Conservation (phyloP, 2,329 filamentous ascomycete species). For the Chaetomiaceae sp. region DNA sequence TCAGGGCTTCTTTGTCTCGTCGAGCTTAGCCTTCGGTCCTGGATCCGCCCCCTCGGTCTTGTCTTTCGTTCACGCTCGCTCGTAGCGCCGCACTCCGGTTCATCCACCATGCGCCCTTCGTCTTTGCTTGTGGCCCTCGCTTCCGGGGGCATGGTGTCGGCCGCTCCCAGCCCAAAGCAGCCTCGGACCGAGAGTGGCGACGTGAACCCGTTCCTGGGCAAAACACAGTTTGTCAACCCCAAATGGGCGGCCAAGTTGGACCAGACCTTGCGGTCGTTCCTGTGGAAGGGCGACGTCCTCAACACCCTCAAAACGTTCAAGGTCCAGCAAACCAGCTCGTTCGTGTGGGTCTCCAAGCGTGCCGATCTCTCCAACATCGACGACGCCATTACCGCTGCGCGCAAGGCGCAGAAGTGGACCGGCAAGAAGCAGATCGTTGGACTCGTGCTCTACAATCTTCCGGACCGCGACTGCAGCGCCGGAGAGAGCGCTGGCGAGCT, state of each 20-base stretch:
- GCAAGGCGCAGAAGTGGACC: slow-evolving; percentile 33
- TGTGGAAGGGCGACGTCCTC: slow-evolving; percentile 32
- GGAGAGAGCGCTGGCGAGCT: slow-evolving; percentile 42
- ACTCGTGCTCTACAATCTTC: slow-evolving; percentile 43
- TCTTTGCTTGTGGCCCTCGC: slow-evolving; percentile 22
- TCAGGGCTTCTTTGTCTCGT: not conserved
- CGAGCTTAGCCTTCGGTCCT: not conserved
- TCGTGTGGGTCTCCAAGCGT: slow-evolving; percentile 41
- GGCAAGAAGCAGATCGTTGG: slow-evolving; percentile 39
- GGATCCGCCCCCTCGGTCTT: not conserved
- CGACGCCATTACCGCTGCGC: slow-evolving; percentile 37
- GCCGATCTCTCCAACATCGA: slow-evolving; percentile 37
- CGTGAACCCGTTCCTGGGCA: slow-evolving; percentile 44
- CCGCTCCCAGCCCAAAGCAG: slow-evolving; percentile 14
- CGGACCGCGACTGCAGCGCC: slow-evolving; percentile 43
- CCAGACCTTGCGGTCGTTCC: slow-evolving; percentile 36
- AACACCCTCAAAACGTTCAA: slow-evolving; percentile 38
- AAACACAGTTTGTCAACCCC: slow-evolving; percentile 45
- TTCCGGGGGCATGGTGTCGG: slow-evolving; percentile 20
- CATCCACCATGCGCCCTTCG: slow-evolving; percentile 20
- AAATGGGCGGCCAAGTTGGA: slow-evolving; percentile 40
- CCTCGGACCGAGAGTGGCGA: not conserved
- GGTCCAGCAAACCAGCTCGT: slow-evolving; percentile 39
- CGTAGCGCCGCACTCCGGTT: not conserved
- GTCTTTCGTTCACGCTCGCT: slow-evolving; percentile 2